Conservation (phyloP, 1,284 basidiomycete genomes). For the Microbotryomycetes sp. region DNA sequence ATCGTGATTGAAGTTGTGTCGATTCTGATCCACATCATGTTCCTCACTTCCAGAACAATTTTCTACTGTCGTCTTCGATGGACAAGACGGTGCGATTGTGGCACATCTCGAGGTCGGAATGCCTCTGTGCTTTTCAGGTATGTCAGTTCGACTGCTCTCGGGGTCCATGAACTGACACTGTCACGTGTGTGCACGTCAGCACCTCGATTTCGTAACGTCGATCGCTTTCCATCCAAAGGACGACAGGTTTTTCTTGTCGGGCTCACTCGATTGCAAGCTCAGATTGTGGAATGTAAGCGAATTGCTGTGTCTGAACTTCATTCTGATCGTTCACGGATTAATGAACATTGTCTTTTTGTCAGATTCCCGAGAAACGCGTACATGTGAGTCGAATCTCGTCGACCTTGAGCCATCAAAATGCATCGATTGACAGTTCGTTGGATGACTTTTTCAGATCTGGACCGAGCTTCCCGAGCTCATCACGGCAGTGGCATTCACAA, state of each 20-base stretch:
- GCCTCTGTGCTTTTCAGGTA: constrained; percentile 41
- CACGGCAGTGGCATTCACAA: constrained; percentile 42
- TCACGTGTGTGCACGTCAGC: too few relatives aligned
- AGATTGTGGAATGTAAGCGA: constrained; percentile 41
- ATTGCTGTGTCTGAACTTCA: background rate
- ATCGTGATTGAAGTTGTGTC: background rate
- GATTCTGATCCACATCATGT: background rate
- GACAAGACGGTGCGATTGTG: constrained; percentile 45
- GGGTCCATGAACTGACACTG: background rate
- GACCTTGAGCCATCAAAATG: too few relatives aligned
- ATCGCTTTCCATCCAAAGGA: constrained; percentile 42
- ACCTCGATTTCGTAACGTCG: constrained; percentile 43
- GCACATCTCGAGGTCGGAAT: constrained; percentile 41
- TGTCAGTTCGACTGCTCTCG: too few relatives aligned
- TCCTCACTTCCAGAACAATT: constrained; percentile 38
- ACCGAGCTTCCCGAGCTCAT: constrained; percentile 42
- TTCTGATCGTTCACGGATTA: too few relatives aligned
- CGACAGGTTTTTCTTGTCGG: constrained; percentile 44
- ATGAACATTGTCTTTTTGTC: background rate
- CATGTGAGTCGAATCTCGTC: constrained; percentile 4
- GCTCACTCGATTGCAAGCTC: constrained; percentile 43
- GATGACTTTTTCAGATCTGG: constrained; percentile 25
- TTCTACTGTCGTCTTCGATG: constrained; percentile 43
- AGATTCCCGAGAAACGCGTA: constrained; percentile 32
- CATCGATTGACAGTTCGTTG: too few relatives aligned